These are phyloP conservation scores for Eucalyptus marginata DNA, from an alignment of 345 rosid species.

Conservation along the genomic window DNA sequence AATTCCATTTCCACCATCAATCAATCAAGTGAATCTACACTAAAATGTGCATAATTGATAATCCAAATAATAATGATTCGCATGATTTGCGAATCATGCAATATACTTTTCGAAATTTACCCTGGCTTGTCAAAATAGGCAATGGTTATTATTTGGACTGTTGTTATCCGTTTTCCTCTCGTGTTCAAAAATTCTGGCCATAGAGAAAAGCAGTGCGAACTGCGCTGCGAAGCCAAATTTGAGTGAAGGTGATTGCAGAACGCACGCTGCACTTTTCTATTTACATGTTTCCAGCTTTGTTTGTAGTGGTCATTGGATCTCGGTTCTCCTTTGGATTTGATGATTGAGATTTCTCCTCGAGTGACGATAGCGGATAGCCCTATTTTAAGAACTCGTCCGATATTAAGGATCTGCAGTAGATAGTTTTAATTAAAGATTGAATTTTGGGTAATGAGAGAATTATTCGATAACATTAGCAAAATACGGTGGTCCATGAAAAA, in stretches of 20 bases:
- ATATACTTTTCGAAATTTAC: neutral
- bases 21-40: neutral
- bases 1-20: neutral
- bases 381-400: neutral
- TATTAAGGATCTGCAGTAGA: constrained; percentile 6
- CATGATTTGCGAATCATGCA: neutral
- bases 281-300: neutral
- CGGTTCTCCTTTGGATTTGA: neutral
- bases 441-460: neutral
- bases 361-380: neutral
- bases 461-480: neutral
- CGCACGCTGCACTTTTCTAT: neutral
- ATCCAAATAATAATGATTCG: neutral
- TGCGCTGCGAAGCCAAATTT: no score
- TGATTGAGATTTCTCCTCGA: neutral
- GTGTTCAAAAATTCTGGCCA: neutral
- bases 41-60: neutral
- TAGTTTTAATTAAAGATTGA: neutral
- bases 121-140: neutral
- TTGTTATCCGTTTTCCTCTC: no score
- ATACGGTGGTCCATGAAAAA: constrained; percentile 14
- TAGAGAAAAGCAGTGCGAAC: neutral
- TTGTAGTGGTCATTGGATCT: neutral
- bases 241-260: neutral
- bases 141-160: neutral